Conservation (phyloP, 176 grass and related monocot genomes). For the Aegilops longissima region DNA sequence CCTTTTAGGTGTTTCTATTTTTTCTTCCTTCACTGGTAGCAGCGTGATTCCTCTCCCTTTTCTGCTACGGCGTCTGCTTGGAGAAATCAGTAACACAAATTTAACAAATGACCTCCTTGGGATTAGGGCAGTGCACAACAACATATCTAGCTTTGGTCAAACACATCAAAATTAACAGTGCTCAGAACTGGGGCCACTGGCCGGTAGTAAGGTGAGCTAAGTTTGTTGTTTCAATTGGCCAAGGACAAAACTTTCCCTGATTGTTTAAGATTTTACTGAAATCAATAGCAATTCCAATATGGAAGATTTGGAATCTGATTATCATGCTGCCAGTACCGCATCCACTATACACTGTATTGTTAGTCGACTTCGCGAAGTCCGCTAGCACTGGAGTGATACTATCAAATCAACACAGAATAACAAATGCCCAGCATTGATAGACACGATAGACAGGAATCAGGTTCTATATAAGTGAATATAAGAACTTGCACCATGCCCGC, state of each 20-base stretch:
- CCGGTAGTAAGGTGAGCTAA: background rate
- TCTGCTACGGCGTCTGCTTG: constrained; percentile 45
- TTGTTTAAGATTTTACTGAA: background rate
- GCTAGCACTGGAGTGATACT: background rate
- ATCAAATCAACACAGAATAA: background rate
- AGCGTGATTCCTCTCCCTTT: constrained; percentile 33
- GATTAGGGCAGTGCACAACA: background rate
- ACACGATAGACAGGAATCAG: background rate
- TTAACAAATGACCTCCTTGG: constrained; percentile 7
- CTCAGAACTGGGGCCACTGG: background rate
- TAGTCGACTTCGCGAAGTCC: background rate
- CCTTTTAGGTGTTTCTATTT: constrained; percentile 57
- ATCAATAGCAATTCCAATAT: background rate
- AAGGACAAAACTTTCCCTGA: background rate
- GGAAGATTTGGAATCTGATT: background rate
- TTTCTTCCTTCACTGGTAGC: constrained; percentile 35
- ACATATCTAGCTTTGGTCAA: background rate
- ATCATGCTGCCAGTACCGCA: background rate
- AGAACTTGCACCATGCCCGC: background rate
- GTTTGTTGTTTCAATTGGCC: background rate
- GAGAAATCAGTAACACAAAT: constrained; percentile 26
- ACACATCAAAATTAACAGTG: background rate
- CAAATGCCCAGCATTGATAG: background rate
- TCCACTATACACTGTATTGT: background rate
- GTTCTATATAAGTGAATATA: background rate